Evolutionary conservation across 2,329 filamentous ascomycete species (phyloP).

Genomic region (Stachybotrys chartarum): DNA sequence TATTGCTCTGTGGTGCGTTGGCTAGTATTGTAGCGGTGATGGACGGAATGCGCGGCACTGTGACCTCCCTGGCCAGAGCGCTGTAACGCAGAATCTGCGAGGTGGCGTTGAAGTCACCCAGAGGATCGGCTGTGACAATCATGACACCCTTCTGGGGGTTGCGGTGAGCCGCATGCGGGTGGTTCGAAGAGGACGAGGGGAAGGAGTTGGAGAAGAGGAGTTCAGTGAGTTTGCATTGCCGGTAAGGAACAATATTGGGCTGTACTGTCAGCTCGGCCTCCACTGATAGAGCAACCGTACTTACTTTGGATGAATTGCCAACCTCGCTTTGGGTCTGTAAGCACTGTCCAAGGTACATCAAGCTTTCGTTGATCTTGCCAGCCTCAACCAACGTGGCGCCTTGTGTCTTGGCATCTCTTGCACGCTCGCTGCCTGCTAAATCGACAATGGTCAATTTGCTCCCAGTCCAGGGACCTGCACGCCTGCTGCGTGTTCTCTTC

Average conservation of each 20-base stretch:
- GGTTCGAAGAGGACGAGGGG: conserved; percentile 48
- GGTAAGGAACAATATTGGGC: conserved; percentile 69
- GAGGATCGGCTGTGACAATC: conserved; percentile 90
- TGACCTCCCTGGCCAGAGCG: conserved; percentile 85
- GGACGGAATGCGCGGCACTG: conserved; percentile 80
- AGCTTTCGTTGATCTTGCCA: conserved; percentile 94
- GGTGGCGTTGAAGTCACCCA: conserved; percentile 93
- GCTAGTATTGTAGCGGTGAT: conserved; percentile 64
- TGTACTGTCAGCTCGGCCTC: conserved; percentile 23
- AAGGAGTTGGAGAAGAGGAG: conserved; percentile 80
- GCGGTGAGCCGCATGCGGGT: conserved; percentile 36
- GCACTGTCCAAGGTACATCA: conserved; percentile 98
- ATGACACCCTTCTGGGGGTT: conserved; percentile 85
- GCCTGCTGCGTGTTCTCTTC: conserved; percentile 52
- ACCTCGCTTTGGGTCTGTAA: conserved; percentile 88
- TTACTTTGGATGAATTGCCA: conserved; percentile 65
- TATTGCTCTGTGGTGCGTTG: conserved; percentile 18
- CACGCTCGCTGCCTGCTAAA: conserved; percentile 87
- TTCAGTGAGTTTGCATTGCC: conserved; percentile 81
- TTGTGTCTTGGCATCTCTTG: conserved; percentile 86
- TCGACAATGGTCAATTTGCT: conserved; percentile 85
- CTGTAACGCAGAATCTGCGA: conserved; percentile 94
- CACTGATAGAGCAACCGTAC: conserved; percentile 4
- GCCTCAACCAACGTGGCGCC: conserved; percentile 90
- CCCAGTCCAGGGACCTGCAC: conserved; percentile 59